Conservation (phyloP, 805 yeast species). For the Cyberlindnera meyerae region DNA sequence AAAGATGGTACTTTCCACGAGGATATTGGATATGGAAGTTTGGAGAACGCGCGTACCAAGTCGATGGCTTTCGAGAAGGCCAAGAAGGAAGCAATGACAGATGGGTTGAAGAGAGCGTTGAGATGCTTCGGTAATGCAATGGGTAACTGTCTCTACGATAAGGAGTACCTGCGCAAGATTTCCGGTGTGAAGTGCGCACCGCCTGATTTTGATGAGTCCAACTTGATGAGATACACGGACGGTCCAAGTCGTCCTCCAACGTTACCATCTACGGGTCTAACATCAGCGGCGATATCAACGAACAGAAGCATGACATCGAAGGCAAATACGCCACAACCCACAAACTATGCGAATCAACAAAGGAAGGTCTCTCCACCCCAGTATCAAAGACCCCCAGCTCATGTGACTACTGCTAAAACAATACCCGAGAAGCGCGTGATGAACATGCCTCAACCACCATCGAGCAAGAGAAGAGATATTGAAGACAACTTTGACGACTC, state of each 20-base stretch:
- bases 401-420: background rate
- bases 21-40: constrained; percentile 82
- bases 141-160: constrained; percentile 83
- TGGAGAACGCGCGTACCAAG: constrained; percentile 67
- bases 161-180: constrained; percentile 48
- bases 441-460: constrained; percentile 3
- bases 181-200: constrained; percentile 40
- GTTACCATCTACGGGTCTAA: constrained; percentile 4
- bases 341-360: no score
- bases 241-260: constrained; percentile 16
- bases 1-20: constrained; percentile 77
- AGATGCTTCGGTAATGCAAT: constrained; percentile 78
- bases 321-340: background rate
- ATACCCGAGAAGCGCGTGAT: constrained; percentile 19
- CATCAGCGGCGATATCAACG: background rate
- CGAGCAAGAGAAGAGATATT: constrained; percentile 12
- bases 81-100: constrained; percentile 79
- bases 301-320: no score
- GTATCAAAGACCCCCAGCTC: constrained; percentile 1
- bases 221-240: constrained; percentile 32
- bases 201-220: constrained; percentile 40
- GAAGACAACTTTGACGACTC: constrained; percentile 48
- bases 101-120: constrained; percentile 72
- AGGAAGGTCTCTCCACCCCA: constrained; percentile 4
- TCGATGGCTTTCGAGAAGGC: constrained; percentile 80